Conservation (phyloP, 306 rosid genomes). For the Spatholobus suberectus region DNA sequence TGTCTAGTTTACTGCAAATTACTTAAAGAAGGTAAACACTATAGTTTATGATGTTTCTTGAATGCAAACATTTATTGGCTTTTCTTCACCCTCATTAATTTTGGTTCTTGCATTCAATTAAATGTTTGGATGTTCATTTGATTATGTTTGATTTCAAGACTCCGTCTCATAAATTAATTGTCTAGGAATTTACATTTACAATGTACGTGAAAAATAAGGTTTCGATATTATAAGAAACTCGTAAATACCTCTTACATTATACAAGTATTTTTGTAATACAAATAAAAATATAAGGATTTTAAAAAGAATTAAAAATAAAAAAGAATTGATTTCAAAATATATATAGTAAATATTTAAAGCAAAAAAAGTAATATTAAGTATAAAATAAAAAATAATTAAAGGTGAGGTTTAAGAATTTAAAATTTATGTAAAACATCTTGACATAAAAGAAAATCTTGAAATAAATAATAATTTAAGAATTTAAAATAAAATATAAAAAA, state of each 20-base stretch:
- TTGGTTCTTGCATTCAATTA: not conserved
- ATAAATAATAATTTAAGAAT: no score
- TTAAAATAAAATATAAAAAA: no score
- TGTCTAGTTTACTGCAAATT: no score
- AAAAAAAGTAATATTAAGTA: not conserved
- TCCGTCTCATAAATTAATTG: not conserved
- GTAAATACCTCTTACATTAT: no score
- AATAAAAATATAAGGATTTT: not conserved
- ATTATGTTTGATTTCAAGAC: not conserved
- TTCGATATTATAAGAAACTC: no score
- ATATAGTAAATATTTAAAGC: not conserved
- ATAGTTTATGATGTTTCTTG: not conserved
- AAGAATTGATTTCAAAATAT: not conserved
- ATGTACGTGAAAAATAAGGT: no score
- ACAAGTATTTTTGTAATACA: not conserved
- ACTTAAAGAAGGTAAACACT: no score
- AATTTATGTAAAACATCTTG: not conserved
- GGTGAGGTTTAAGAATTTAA: no score
- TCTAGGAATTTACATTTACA: not conserved
- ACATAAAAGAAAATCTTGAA: not conserved
- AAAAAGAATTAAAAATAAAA: not conserved
- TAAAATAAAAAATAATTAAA: no score
- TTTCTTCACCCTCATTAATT: not conserved
- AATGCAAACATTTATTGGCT: not conserved
- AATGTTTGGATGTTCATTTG: not conserved